Evolutionary conservation across 805 yeast species (phyloP).

Genomic region (Myxozyma geophila): DNA sequence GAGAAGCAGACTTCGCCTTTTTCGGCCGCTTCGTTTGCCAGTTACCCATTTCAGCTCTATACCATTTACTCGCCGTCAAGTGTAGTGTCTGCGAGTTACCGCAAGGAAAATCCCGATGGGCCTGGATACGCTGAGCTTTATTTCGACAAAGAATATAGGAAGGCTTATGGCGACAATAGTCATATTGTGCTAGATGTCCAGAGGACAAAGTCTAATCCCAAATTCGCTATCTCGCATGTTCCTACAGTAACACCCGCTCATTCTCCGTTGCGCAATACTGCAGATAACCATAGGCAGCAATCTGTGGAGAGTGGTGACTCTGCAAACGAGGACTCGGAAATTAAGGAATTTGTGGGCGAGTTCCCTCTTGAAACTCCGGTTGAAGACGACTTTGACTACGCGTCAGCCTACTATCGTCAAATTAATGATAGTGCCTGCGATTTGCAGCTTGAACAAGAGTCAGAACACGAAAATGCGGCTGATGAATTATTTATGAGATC

Average conservation of each 20-base stretch:
- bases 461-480: slow-evolving; percentile 1
- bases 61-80: not conserved
- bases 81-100: not conserved
- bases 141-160: too few relatives aligned
- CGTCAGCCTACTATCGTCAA: slow-evolving; percentile 8
- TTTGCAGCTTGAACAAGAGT: not conserved
- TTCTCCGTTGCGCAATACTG: not conserved
- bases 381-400: slow-evolving; percentile 17
- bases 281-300: too few relatives aligned
- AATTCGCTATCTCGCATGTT: too few relatives aligned
- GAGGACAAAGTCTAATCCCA: too few relatives aligned
- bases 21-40: not conserved
- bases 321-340: too few relatives aligned
- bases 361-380: not conserved
- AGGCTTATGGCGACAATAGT: too few relatives aligned
- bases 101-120: not conserved
- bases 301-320: too few relatives aligned
- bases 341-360: not conserved
- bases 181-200: too few relatives aligned
- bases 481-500: not conserved
- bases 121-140: too few relatives aligned
- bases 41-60: not conserved
- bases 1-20: slow-evolving; percentile 1
- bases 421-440: not conserved
- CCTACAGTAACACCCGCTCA: too few relatives aligned